Percentiles rank a stretch among this genome's conserved stretches.
Evolutionary conservation across 108 stramenopile species (phyloP).

Genomic region (Heterococcus sp.): DNA sequence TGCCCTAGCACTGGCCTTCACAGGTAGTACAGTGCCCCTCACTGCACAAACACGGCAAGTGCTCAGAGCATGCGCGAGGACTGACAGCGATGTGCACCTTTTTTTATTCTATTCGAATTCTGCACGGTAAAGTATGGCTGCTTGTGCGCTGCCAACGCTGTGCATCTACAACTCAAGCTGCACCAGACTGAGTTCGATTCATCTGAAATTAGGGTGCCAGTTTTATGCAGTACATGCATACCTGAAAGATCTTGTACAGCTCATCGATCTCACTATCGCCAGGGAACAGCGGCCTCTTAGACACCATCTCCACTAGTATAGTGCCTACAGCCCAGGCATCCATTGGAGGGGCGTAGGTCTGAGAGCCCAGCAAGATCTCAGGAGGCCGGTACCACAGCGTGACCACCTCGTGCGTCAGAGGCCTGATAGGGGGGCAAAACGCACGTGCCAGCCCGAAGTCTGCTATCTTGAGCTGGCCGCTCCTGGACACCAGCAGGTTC

Average conservation of each 20-base stretch:
- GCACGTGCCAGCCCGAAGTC: constrained; percentile 97
- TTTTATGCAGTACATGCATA: too few relatives aligned
- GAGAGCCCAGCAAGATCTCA: constrained; percentile 53
- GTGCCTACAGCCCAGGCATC: constrained; percentile 93
- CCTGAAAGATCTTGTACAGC: constrained; percentile 71
- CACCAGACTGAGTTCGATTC: too few relatives aligned
- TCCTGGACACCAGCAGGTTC: constrained; percentile 87
- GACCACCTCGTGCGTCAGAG: constrained; percentile 58
- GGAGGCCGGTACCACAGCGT: constrained; percentile 60
- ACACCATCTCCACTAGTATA: constrained; percentile 96
- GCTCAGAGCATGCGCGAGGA: too few relatives aligned
- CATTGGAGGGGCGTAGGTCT: constrained; percentile 86
- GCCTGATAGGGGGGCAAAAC: constrained; percentile 78
- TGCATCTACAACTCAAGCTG: too few relatives aligned
- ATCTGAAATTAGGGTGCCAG: too few relatives aligned
- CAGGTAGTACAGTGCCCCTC: too few relatives aligned
- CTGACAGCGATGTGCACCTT: too few relatives aligned
- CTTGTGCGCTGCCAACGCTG: too few relatives aligned
- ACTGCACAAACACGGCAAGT: too few relatives aligned
- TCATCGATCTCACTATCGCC: constrained; percentile 98
- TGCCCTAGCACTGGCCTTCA: too few relatives aligned
- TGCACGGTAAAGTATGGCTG: too few relatives aligned
- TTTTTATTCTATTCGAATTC: too few relatives aligned
- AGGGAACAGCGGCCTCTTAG: constrained; percentile 90
- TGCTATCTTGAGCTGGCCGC: constrained; percentile 91